phyloP scores from a whole-genome alignment of 768 basidiomycete genomes.

The Termitomyces sp. region DNA sequence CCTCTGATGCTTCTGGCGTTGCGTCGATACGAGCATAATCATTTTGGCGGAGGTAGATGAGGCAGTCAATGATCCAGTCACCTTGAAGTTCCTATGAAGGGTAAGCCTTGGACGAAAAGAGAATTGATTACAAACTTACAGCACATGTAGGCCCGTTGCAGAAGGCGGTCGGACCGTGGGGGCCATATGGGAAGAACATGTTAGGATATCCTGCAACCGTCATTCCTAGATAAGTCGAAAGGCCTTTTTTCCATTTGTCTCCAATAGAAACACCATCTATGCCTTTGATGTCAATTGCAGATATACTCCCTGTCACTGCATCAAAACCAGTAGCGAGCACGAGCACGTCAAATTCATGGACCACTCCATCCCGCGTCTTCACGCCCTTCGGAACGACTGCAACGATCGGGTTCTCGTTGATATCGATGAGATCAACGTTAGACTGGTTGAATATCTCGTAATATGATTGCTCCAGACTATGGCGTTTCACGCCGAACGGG shows the following conservation, averaged over 20 bases:
- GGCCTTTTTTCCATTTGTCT: conserved; percentile 18
- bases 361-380: conserved; percentile 12
- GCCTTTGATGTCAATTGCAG: conserved; percentile 16
- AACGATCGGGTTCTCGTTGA: conserved; percentile 1
- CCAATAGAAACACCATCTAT: conserved; percentile 12
- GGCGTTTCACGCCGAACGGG: conserved; percentile 20
- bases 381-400: conserved; percentile 17
- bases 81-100: conserved; percentile 18
- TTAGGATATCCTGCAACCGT: conserved; percentile 17
- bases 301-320: conserved; percentile 15
- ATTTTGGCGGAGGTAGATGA: conserved; percentile 9
- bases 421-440: conserved; percentile 16
- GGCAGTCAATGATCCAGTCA: conserved; percentile 18
- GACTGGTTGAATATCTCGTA: conserved; percentile 20
- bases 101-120: background rate
- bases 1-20: conserved; percentile 8
- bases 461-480: conserved; percentile 17
- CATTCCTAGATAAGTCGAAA: conserved; percentile 11
- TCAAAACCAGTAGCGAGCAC: background rate
- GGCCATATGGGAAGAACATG: conserved; percentile 22
- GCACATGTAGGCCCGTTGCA: conserved; percentile 19
- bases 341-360: background rate
- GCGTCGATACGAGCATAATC: conserved; percentile 6
- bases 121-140: conserved; percentile 7
- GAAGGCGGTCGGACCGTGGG: conserved; percentile 20